Evolutionary conservation across 169 alveolate genomes (phyloP).

Genomic region (Eimeria necatrix): DNA sequence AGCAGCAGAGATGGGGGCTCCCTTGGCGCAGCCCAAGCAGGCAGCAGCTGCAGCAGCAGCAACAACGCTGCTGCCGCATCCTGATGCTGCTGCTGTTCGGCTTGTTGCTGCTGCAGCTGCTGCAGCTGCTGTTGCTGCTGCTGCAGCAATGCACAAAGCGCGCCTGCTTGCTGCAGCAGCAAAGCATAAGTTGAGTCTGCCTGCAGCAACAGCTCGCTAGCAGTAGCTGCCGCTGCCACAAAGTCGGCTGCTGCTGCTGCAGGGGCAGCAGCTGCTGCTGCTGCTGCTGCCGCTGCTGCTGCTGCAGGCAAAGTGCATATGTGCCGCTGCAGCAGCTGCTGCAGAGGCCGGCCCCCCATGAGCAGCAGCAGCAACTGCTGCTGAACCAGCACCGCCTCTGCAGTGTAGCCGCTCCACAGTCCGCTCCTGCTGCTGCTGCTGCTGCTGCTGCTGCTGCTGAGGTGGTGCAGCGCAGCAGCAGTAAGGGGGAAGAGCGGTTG

Average conservation of each 20-base stretch:
- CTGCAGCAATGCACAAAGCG: neutral
- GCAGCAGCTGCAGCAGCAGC: slow-evolving; percentile 54
- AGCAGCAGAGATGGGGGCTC: neutral
- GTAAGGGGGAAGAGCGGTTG: slow-evolving; percentile 3
- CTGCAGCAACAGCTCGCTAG: slow-evolving; percentile 46
- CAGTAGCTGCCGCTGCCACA: slow-evolving; percentile 43
- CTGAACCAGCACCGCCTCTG: slow-evolving; percentile 34
- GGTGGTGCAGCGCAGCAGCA: slow-evolving; percentile 54
- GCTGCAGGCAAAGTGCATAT: slow-evolving; percentile 41
- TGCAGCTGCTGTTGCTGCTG: neutral
- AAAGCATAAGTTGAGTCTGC: neutral
- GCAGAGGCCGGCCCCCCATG: slow-evolving; percentile 11
- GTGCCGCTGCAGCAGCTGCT: slow-evolving; percentile 45
- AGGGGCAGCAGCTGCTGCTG: slow-evolving; percentile 22
- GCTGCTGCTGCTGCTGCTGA: slow-evolving; percentile 61
- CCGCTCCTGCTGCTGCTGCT: slow-evolving; percentile 60
- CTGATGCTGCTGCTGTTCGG: neutral
- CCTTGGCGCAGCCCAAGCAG: neutral
- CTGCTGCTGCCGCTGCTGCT: slow-evolving; percentile 55
- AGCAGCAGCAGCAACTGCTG: slow-evolving; percentile 44
- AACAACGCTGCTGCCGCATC: slow-evolving; percentile 20
- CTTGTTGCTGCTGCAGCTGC: neutral
- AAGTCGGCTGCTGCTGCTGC: neutral
- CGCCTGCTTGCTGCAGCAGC: neutral
- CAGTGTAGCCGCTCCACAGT: slow-evolving; percentile 25